These are phyloP conservation scores for Ajuga chamaepitys DNA, from an alignment of 257 asterid genomes.

Conservation along the genomic window DNA sequence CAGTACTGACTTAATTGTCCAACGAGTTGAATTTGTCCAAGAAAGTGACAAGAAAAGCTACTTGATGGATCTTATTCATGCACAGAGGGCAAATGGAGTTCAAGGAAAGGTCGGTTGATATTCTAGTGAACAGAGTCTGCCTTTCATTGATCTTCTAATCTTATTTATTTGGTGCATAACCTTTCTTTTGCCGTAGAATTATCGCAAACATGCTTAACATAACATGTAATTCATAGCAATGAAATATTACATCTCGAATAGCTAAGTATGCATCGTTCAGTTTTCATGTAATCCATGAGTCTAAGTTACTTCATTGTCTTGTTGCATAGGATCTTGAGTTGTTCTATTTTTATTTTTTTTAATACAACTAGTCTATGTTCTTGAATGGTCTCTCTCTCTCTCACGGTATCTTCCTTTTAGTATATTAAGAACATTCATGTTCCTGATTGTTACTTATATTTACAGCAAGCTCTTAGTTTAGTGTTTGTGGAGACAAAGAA, in stretches of 20 bases:
- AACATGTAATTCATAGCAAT: too few species aligned
- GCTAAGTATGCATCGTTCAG: too few species aligned
- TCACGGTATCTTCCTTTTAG: too few species aligned
- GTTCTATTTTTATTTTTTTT: too few species aligned
- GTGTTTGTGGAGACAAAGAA: constrained; percentile 90
- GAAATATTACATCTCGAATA: too few species aligned
- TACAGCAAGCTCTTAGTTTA: constrained; percentile 68
- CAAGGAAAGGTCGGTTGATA: constrained; percentile 39
- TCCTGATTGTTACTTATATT: constrained; percentile 13
- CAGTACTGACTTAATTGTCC: background rate
- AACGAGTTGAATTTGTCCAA: background rate
- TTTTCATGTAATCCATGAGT: too few species aligned
- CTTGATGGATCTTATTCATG: constrained; percentile 81
- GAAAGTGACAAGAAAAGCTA: constrained; percentile 14
- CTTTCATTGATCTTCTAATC: background rate
- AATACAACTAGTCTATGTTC: too few species aligned
- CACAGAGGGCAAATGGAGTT: constrained; percentile 48
- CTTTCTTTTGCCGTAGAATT: too few species aligned
- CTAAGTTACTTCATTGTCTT: too few species aligned
- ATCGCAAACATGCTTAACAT: too few species aligned
- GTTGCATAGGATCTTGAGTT: too few species aligned
- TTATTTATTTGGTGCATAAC: too few species aligned
- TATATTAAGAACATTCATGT: background rate
- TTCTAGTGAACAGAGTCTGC: background rate
- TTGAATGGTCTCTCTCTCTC: background rate